Conservation (phyloP, 73 alveolate genomes). For the Paramecium primaurelia region DNA sequence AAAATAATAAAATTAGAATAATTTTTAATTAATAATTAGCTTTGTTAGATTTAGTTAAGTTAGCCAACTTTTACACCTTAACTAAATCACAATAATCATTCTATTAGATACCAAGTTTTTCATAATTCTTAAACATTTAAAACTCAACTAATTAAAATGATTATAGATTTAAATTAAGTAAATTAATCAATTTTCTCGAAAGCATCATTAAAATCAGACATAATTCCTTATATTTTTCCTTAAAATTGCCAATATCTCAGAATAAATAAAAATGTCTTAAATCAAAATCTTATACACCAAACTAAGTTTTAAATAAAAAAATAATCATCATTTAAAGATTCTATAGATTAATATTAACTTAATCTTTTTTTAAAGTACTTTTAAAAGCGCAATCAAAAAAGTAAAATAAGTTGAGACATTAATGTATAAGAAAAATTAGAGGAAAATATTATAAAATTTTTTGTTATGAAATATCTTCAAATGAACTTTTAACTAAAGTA, state of each 20-base stretch:
- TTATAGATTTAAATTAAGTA: neutral
- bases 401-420: neutral
- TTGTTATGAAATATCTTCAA: neutral
- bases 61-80: neutral
- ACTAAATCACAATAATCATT: neutral
- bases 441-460: neutral
- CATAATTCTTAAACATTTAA: neutral
- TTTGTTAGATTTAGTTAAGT: neutral
- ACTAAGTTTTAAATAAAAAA: neutral
- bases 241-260: neutral
- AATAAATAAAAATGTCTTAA: neutral
- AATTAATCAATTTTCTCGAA: neutral
- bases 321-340: neutral
- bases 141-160: neutral
- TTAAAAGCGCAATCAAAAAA: neutral
- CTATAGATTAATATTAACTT: neutral
- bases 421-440: neutral
- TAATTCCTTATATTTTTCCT: neutral
- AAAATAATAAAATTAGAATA: neutral
- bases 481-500: neutral
- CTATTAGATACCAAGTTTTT: neutral
- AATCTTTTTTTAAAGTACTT: neutral
- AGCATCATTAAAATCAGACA: neutral
- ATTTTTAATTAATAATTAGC: neutral
- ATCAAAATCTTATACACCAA: neutral